phyloP scores from a whole-genome alignment of 768 basidiomycete genomes.

The Collybia nuda region DNA sequence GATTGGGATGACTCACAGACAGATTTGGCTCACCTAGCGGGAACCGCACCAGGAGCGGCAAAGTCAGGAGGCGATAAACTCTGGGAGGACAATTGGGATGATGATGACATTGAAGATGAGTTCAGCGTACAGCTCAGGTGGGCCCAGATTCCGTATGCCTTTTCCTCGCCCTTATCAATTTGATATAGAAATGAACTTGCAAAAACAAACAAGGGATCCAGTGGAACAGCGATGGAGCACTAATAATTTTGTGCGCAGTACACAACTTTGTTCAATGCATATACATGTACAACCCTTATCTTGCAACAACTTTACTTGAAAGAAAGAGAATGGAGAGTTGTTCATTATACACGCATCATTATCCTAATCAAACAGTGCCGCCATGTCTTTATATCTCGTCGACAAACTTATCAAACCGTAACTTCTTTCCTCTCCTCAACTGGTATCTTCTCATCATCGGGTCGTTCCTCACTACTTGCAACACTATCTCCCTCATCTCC shows the following conservation, averaged over 20 bases:
- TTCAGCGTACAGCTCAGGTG: constrained; percentile 95
- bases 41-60: constrained; percentile 70
- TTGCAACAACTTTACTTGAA: too few relatives aligned
- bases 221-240: constrained; percentile 54
- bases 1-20: constrained; percentile 90
- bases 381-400: too few relatives aligned
- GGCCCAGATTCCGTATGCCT: constrained; percentile 22
- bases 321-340: too few relatives aligned
- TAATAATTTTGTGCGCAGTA: constrained; percentile 21
- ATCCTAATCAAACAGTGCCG: too few relatives aligned
- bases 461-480: constrained; percentile 2
- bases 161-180: neutral
- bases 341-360: too few relatives aligned
- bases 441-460: constrained; percentile 3
- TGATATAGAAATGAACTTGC: constrained; percentile 59
- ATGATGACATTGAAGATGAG: constrained; percentile 97
- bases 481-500: constrained; percentile 23
- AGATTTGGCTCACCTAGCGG: constrained; percentile 75
- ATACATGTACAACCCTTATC: too few relatives aligned
- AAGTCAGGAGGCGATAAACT: constrained; percentile 85
- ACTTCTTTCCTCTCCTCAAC: constrained; percentile 16
- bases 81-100: constrained; percentile 99
- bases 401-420: neutral
- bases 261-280: too few relatives aligned
- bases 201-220: constrained; percentile 49